phyloP scores from a whole-genome alignment of 1,284 basidiomycete genomes.

The Vanrija sp. region DNA sequence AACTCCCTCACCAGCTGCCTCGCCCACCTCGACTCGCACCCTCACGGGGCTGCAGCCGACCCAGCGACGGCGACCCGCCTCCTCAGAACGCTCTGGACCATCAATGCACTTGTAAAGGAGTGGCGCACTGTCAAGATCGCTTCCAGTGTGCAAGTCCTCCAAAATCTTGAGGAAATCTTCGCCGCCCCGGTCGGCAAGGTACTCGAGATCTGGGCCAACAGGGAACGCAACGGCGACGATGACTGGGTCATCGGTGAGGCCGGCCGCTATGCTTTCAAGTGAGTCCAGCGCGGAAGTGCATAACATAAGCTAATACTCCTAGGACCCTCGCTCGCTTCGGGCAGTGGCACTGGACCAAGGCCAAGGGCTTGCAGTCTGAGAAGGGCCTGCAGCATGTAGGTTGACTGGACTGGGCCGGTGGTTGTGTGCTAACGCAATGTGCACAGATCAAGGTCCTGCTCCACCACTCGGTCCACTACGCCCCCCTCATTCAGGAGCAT shows the following conservation, averaged over 20 bases:
- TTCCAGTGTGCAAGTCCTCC: slow-evolving; percentile 42
- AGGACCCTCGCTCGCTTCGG: slow-evolving; percentile 44
- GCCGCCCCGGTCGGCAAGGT: slow-evolving; percentile 33
- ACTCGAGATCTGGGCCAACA: slow-evolving; percentile 35
- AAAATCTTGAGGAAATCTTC: slow-evolving; percentile 35
- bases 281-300: slow-evolving; percentile 8
- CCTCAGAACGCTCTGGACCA: slow-evolving; percentile 48
- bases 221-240: slow-evolving; percentile 26
- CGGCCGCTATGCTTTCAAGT: slow-evolving; percentile 49
- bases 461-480: slow-evolving; percentile 39
- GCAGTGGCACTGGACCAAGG: slow-evolving; percentile 44
- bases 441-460: slow-evolving; percentile 35
- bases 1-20: slow-evolving; percentile 37
- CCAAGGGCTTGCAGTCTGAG: slow-evolving; percentile 37
- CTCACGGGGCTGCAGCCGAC: slow-evolving; percentile 16
- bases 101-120: slow-evolving; percentile 50
- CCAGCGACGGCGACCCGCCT: slow-evolving; percentile 36
- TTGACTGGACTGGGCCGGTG: neutral
- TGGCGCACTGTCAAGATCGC: slow-evolving; percentile 47
- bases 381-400: slow-evolving; percentile 32
- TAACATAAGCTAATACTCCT: neutral
- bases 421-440: neutral
- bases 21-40: slow-evolving; percentile 21
- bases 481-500: slow-evolving; percentile 41
- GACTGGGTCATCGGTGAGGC: slow-evolving; percentile 45